Percentiles rank a stretch among this genome's conserved stretches.
These are phyloP conservation scores for Cairneyella variabilis DNA, from an alignment of 495 filamentous ascomycete genomes.

Conservation along the genomic window DNA sequence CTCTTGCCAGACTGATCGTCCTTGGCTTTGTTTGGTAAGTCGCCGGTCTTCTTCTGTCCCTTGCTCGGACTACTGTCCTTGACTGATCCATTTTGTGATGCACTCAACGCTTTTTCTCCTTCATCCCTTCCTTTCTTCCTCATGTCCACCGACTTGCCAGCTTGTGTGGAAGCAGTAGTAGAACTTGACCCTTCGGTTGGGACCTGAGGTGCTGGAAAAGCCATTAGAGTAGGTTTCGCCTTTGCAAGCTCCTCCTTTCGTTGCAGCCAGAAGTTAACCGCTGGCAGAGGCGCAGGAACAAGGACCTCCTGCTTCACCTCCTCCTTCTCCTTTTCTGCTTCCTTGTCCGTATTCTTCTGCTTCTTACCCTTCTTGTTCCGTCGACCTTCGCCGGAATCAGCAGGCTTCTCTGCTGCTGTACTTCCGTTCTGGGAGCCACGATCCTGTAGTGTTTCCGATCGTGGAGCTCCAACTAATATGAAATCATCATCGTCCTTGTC, in stretches of 20 bases:
- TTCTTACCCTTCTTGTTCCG: conserved; percentile 46
- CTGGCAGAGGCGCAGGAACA: conserved; percentile 74
- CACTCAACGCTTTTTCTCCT: conserved; percentile 21
- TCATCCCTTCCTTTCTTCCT: conserved; percentile 31
- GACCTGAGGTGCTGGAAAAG: conserved; percentile 4
- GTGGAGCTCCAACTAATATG: conserved; percentile 51
- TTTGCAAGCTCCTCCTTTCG: conserved; percentile 69
- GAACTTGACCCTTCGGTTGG: not conserved
- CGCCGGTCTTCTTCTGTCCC: conserved; percentile 43
- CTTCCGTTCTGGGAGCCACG: conserved; percentile 59
- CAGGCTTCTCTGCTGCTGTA: conserved; percentile 13
- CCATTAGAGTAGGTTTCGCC: conserved; percentile 45
- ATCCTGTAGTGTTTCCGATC: conserved; percentile 47
- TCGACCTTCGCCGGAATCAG: conserved; percentile 39
- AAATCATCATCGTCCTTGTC: conserved; percentile 47
- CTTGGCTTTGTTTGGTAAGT: conserved; percentile 44
- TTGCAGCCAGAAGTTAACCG: conserved; percentile 83
- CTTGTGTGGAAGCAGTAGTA: not conserved
- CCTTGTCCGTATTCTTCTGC: conserved; percentile 26
- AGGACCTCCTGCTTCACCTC: conserved; percentile 56
- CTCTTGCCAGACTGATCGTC: conserved; percentile 38
- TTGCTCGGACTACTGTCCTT: conserved; percentile 32
- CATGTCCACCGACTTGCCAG: conserved; percentile 15
- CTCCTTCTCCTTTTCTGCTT: conserved; percentile 32
- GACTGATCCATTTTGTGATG: conserved; percentile 8